These are phyloP conservation scores for Hypomontagnella monticulosa DNA, from an alignment of 495 filamentous ascomycete genomes.

Conservation along the genomic window DNA sequence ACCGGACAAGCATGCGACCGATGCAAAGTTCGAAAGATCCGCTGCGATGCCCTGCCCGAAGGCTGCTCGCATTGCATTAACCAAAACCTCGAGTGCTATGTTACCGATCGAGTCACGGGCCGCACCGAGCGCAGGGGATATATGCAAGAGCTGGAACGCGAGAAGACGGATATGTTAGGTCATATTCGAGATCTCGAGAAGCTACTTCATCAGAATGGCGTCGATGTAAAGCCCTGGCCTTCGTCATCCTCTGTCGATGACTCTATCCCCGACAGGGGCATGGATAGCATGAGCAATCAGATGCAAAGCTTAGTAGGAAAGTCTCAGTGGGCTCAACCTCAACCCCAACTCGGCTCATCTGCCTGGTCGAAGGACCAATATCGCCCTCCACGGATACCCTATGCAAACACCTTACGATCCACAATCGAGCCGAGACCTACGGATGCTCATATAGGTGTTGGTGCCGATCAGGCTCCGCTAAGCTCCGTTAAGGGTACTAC, in stretches of 20 bases:
- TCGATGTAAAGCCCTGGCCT: constrained; percentile 53
- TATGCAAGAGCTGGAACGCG: constrained; percentile 68
- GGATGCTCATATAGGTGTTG: constrained; percentile 78
- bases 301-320: constrained; percentile 43
- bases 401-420: constrained; percentile 38
- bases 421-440: constrained; percentile 55
- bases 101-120: constrained; percentile 88
- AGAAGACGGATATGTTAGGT: constrained; percentile 63
- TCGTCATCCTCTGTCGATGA: constrained; percentile 44
- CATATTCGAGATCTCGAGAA: constrained; percentile 63
- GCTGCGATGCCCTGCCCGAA: constrained; percentile 76
- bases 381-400: constrained; percentile 28
- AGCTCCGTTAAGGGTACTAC: constrained; percentile 79
- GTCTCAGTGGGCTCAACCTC: constrained; percentile 50
- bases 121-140: constrained; percentile 81
- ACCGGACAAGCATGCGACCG: constrained; percentile 91
- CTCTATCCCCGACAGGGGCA: constrained; percentile 38
- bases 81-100: constrained; percentile 75
- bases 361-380: constrained; percentile 58
- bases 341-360: constrained; percentile 50
- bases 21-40: constrained; percentile 88
- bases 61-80: constrained; percentile 81
- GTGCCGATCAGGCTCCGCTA: constrained; percentile 69
- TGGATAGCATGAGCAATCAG: constrained; percentile 44
- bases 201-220: constrained; percentile 50